These are phyloP conservation scores for Lentinula raphanica DNA, from an alignment of 768 basidiomycete genomes.

Conservation along the genomic window DNA sequence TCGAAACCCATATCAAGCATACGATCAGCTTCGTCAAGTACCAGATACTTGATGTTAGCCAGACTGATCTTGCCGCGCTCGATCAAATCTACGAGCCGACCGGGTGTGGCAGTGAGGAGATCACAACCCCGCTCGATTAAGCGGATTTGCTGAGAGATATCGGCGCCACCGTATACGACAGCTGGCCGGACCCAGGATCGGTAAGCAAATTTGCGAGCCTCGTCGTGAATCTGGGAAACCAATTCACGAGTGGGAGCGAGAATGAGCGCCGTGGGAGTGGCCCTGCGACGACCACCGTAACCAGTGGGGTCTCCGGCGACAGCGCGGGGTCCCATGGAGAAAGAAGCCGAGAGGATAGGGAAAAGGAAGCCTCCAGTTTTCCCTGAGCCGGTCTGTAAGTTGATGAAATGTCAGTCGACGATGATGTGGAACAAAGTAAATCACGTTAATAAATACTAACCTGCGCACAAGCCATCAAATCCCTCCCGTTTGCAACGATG, in stretches of 20 bases:
- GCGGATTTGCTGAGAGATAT: slow-evolving; percentile 93
- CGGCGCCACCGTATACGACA: slow-evolving; percentile 98
- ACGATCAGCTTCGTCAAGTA: slow-evolving; percentile 98
- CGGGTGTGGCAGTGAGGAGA: slow-evolving; percentile 92
- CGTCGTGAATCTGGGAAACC: slow-evolving; percentile 98
- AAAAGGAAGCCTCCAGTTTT: slow-evolving; percentile 99
- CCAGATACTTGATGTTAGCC: slow-evolving; percentile 94
- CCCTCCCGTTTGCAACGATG: slow-evolving; percentile 85
- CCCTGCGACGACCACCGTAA: slow-evolving; percentile 77
- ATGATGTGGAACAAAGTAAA: slow-evolving; percentile 9
- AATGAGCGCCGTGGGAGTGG: slow-evolving; percentile 95
- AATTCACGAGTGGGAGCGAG: slow-evolving; percentile 98
- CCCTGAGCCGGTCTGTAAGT: slow-evolving; percentile 91
- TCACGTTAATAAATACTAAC: slow-evolving; percentile 31
- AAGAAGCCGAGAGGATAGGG: slow-evolving; percentile 94
- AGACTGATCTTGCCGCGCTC: slow-evolving; percentile 97
- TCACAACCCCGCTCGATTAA: slow-evolving; percentile 96
- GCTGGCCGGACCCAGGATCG: slow-evolving; percentile 99
- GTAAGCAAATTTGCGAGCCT: slow-evolving; percentile 98
- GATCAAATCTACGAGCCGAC: slow-evolving; percentile 96
- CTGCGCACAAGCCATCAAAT: slow-evolving; percentile 94
- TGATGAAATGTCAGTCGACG: slow-evolving; percentile 14
- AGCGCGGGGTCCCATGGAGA: slow-evolving; percentile 71
- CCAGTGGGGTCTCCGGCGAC: slow-evolving; percentile 50
- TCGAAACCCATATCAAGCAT: slow-evolving; percentile 99